Percentiles rank a stretch among this genome's conserved stretches.
phyloP scores from a whole-genome alignment of 805 yeast species.

The Starmerella ratchasimensis region DNA sequence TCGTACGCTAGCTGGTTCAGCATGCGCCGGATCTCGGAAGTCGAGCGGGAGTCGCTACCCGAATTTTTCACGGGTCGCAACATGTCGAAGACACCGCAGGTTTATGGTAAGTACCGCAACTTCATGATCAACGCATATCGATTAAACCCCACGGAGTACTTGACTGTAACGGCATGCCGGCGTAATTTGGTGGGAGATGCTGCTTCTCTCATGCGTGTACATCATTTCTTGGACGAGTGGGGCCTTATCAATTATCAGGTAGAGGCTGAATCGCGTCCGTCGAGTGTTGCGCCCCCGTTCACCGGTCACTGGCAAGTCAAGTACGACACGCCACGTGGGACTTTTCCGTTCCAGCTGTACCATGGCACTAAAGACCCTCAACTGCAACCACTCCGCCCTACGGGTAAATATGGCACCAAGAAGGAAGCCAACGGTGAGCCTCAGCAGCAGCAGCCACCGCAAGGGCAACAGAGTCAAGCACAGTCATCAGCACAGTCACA shows the following conservation, averaged over 20 bases:
- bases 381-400: too few relatives aligned
- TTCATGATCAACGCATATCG: slow-evolving; percentile 82
- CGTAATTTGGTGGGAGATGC: slow-evolving; percentile 87
- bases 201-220: slow-evolving; percentile 73
- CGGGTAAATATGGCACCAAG: too few relatives aligned
- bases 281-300: slow-evolving; percentile 51
- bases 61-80: slow-evolving; percentile 59
- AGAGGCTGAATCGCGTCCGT: slow-evolving; percentile 58
- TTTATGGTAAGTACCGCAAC: slow-evolving; percentile 70
- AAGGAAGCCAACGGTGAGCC: too few relatives aligned
- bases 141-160: slow-evolving; percentile 75
- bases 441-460: too few relatives aligned
- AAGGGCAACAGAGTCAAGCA: too few relatives aligned
- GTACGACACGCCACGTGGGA: slow-evolving; percentile 81
- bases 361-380: slow-evolving; percentile 43
- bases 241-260: slow-evolving; percentile 89
- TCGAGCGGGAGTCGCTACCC: slow-evolving; percentile 73
- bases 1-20: slow-evolving; percentile 82
- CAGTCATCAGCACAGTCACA: not conserved
- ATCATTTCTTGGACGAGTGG: slow-evolving; percentile 76
- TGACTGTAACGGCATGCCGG: slow-evolving; percentile 81
- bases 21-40: slow-evolving; percentile 53
- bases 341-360: slow-evolving; percentile 80
- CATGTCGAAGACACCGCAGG: slow-evolving; percentile 65
- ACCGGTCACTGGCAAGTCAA: slow-evolving; percentile 65